Evolutionary conservation across 768 basidiomycete genomes (phyloP).

Genomic region (Podaxis sp.): DNA sequence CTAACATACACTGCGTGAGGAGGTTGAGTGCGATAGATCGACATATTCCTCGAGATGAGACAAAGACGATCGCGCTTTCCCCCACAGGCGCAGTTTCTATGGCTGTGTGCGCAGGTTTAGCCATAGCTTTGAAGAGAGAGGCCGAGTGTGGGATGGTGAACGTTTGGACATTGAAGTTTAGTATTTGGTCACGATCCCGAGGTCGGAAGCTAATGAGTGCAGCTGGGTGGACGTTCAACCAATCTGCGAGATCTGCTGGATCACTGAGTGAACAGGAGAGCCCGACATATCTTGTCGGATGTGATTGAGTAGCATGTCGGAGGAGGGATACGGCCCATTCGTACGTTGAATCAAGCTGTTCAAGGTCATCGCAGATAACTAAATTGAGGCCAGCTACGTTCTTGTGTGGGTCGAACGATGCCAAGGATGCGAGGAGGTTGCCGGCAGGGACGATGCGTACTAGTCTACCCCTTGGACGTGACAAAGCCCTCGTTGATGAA

Average conservation of each 20-base stretch:
- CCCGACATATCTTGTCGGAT: constrained; percentile 72
- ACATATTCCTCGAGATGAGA: constrained; percentile 83
- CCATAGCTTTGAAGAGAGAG: constrained; percentile 87
- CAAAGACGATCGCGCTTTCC: constrained; percentile 75
- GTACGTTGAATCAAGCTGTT: constrained; percentile 77
- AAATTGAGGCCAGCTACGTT: constrained; percentile 50
- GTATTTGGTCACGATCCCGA: constrained; percentile 76
- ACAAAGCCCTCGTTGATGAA: constrained; percentile 21
- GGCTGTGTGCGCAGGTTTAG: constrained; percentile 83
- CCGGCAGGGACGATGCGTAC: constrained; percentile 59
- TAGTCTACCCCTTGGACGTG: constrained; percentile 34
- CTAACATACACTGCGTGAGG: constrained; percentile 82
- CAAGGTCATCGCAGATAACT: constrained; percentile 82
- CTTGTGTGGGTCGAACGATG: constrained; percentile 23
- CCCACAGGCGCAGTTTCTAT: constrained; percentile 46
- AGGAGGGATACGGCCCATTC: constrained; percentile 81
- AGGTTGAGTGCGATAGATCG: constrained; percentile 73
- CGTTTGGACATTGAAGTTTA: constrained; percentile 64
- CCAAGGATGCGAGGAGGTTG: constrained; percentile 46
- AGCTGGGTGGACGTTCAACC: constrained; percentile 70
- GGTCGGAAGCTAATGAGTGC: constrained; percentile 78
- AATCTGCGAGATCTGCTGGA: constrained; percentile 74
- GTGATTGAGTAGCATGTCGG: constrained; percentile 58
- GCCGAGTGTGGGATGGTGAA: constrained; percentile 88
- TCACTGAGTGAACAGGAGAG: constrained; percentile 79